These are phyloP conservation scores for Blepharisma japonicum DNA, from an alignment of 73 alveolate genomes.

Conservation along the genomic window DNA sequence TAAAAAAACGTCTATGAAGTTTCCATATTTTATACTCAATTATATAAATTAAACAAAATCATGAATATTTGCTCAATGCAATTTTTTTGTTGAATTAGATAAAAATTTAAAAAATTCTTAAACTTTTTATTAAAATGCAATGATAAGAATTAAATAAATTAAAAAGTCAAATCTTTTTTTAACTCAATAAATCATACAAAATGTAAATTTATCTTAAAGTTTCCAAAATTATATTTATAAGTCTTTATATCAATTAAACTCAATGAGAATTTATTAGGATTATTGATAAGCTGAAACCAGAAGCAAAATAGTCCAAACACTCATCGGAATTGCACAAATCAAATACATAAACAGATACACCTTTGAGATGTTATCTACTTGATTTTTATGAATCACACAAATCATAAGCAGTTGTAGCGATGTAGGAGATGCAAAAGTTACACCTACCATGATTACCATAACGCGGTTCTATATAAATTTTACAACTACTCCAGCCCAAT, in stretches of 20 bases:
- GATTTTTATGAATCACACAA: neutral
- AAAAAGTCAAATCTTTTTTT: too few relatives aligned
- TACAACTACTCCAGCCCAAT: neutral
- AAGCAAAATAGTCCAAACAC: conserved; percentile 22
- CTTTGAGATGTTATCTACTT: neutral
- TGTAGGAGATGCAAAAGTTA: conserved; percentile 10
- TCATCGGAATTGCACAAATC: neutral
- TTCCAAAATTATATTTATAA: too few relatives aligned
- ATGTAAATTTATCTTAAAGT: too few relatives aligned
- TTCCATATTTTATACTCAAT: too few relatives aligned
- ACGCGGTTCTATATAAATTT: neutral
- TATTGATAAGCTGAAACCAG: neutral
- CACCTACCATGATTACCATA: neutral
- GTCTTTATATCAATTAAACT: neutral
- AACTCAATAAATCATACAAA: too few relatives aligned
- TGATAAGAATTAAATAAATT: too few relatives aligned
- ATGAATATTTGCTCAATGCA: too few relatives aligned
- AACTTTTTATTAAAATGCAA: too few relatives aligned
- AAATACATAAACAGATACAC: conserved; percentile 19
- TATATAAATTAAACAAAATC: too few relatives aligned
- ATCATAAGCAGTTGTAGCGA: conserved; percentile 3
- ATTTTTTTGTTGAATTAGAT: too few relatives aligned
- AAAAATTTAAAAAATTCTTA: too few relatives aligned
- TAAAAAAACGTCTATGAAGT: too few relatives aligned
- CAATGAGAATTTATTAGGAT: neutral